Percentiles rank a stretch among this genome's conserved stretches.
phyloP scores from a whole-genome alignment of 306 rosid genomes.

The Inga oerstediana region DNA sequence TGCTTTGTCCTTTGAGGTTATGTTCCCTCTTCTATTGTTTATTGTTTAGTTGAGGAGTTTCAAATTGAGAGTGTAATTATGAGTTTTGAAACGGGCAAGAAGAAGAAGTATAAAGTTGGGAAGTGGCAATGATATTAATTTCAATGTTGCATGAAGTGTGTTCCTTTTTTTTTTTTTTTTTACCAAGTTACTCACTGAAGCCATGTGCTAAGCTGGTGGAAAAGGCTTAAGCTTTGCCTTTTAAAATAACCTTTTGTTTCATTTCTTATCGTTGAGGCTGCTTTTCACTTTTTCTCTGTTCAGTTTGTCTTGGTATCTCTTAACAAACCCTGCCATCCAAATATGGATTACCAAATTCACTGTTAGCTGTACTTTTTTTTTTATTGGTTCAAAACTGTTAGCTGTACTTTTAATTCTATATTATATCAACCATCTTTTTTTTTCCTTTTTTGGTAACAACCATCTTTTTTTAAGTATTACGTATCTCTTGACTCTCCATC shows the following conservation, averaged over 20 bases:
- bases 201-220: constrained; percentile 66
- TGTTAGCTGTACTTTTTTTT: background rate
- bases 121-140: constrained; percentile 53
- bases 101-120: constrained; percentile 11
- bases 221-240: constrained; percentile 37
- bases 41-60: constrained; percentile 3
- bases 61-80: constrained; percentile 29
- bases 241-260: constrained; percentile 33
- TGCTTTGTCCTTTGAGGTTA: background rate
- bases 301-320: constrained; percentile 32
- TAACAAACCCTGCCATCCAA: constrained; percentile 31
- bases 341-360: background rate
- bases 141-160: constrained; percentile 47
- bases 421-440: background rate
- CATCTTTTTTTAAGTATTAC: background rate
- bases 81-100: constrained; percentile 37
- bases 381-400: background rate
- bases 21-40: background rate
- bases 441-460: too few species aligned
- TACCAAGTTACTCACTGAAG: constrained; percentile 43
- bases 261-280: constrained; percentile 34
- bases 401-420: background rate
- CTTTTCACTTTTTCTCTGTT: constrained; percentile 36
- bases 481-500: background rate
- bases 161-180: constrained; percentile 32